Conservation (phyloP, 176 grass and related monocot genomes). For the Oryza punctata region DNA sequence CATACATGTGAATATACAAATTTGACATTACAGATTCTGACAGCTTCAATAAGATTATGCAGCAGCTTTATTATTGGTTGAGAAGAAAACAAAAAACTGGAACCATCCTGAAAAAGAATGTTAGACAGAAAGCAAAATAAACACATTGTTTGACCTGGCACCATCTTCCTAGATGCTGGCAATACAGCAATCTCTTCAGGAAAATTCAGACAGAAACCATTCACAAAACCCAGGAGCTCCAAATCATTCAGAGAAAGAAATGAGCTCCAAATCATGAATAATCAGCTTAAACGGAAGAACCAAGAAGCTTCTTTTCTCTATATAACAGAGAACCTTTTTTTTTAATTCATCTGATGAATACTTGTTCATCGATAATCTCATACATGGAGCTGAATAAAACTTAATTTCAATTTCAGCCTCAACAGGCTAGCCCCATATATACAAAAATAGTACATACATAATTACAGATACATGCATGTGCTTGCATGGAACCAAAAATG, state of each 20-base stretch:
- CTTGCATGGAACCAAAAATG: not conserved
- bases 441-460: not conserved
- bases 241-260: not conserved
- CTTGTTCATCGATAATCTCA: not conserved
- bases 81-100: not conserved
- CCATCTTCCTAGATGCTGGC: not conserved
- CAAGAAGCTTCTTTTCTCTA: not conserved
- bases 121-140: not conserved
- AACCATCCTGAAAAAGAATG: not conserved
- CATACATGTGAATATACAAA: not conserved
- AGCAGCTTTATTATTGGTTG: not conserved
- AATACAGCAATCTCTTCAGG: not conserved
- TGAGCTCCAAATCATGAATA: not conserved
- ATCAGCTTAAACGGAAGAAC: not conserved
- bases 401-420: no score
- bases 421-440: not conserved
- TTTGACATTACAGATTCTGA: not conserved
- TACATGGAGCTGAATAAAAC: not conserved
- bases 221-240: not conserved
- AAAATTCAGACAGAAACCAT: not conserved
- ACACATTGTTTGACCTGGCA: not conserved
- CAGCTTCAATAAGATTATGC: not conserved
- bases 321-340: not conserved
- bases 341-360: not conserved
- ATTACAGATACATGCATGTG: not conserved